Base-by-base conservation (phyloP, 2,329 filamentous ascomycete species). In the Trichophyton benhamiae region DNA sequence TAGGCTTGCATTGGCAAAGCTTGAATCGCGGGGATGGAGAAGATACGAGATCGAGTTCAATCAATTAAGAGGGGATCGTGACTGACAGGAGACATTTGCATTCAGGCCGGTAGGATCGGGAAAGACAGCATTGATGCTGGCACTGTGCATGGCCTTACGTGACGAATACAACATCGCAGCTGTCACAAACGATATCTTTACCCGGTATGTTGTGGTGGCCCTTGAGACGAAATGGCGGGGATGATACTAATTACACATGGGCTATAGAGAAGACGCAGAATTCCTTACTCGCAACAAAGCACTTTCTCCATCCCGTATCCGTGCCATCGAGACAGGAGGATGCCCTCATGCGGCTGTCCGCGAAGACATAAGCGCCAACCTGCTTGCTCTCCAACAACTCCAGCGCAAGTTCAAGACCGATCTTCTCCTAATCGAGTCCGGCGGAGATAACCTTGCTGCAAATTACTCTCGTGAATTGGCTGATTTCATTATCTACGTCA, bases 151-250 rank as follows among this genome's bases (percentile, higher is more conserved):
- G 41, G 87, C 87, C 6, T 85, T 99, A 5, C 88, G 94, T 64
- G 80, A 86, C 58, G 79, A 83, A 61, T 91, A 89, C 82, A 90
- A 86, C 71, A 88, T 99, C 70, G 94, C 94, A 0, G 94, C 91
- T 63, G 92, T 99, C 22, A 99, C 94, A 58, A 97, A 97, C 81
- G 92, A 97, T 80, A 97, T 97, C 80, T 97, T 97, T 81, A 97
- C 92, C 22, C 87, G 81, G 76, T 78, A 66, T n/a, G 66, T 64
- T 48, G 44, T 4, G 6, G 15, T n/a, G n/a, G 8, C 27, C 27
- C 6, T 44, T n/a, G 41, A 38, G 11, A 9, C n/a, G 4, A 44
- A n/a, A 5, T 15, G 41, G n/a, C 7, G 6, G n/a, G 5, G n/a
- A 17, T 44, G n/a, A 25, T 48, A 22, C 44, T 48, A 25, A 48